A percentile compares a stretch with the other conserved stretches of the same genome.
These are phyloP conservation scores for Talaromyces islandicus DNA, from an alignment of 2,329 filamentous ascomycete genomes.

Conservation along the genomic window DNA sequence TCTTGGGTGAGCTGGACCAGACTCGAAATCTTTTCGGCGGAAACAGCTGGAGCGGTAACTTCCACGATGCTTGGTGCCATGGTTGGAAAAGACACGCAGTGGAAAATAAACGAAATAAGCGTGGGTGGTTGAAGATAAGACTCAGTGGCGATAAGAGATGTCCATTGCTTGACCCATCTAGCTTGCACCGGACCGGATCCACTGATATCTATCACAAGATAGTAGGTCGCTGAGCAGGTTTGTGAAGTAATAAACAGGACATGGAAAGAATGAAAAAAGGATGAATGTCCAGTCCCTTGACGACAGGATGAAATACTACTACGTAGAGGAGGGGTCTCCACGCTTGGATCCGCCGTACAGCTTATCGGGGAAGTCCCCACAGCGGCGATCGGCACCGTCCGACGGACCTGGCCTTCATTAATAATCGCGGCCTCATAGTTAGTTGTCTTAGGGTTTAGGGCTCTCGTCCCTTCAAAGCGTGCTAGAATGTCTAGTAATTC, in stretches of 20 bases:
- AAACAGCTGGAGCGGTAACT: constrained; percentile 39
- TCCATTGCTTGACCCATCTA: background rate
- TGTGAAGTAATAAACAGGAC: background rate
- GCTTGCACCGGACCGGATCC: background rate
- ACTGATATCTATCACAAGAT: background rate
- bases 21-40: constrained; percentile 38
- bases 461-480: no score
- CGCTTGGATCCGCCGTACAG: background rate
- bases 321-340: background rate
- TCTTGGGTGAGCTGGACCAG: constrained; percentile 62
- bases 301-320: background rate
- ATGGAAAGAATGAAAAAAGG: background rate
- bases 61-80: constrained; percentile 57
- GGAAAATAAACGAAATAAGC: background rate
- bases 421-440: no score
- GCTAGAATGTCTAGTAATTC: no score
- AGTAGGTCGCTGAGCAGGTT: background rate
- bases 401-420: constrained; percentile 12
- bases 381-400: constrained; percentile 36
- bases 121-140: background rate
- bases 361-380: background rate
- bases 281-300: background rate
- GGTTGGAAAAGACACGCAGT: constrained; percentile 7
- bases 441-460: no score
- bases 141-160: background rate